These are phyloP conservation scores for Alternaria incomplexa DNA, from an alignment of 2,329 filamentous ascomycete genomes.

Conservation along the genomic window DNA sequence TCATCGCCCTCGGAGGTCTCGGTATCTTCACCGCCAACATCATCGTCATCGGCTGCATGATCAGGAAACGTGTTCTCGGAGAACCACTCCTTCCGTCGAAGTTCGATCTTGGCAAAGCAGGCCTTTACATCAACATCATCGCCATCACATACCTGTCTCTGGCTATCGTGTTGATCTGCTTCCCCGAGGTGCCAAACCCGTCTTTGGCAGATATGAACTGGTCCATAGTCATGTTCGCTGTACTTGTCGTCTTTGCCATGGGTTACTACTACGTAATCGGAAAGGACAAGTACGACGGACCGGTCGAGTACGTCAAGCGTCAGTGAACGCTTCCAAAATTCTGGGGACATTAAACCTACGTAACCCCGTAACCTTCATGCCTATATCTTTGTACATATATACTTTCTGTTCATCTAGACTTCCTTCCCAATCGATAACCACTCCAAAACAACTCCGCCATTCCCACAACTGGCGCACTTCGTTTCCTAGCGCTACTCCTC, in stretches of 20 bases:
- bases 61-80: slow-evolving; percentile 50
- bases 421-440: not conserved
- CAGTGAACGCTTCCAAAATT: not conserved
- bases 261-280: slow-evolving; percentile 51
- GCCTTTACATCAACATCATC: slow-evolving; percentile 50
- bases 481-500: not conserved
- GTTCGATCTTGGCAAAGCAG: slow-evolving; percentile 53
- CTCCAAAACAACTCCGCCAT: not conserved
- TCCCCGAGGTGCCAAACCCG: slow-evolving; percentile 35
- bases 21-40: slow-evolving; percentile 18
- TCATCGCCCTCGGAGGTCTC: slow-evolving; percentile 12
- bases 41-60: slow-evolving; percentile 54
- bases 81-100: slow-evolving; percentile 51
- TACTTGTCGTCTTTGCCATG: slow-evolving; percentile 48
- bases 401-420: not conserved
- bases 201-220: slow-evolving; percentile 52
- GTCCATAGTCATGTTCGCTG: slow-evolving; percentile 51
- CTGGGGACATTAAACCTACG: not conserved
- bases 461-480: too few relatives aligned
- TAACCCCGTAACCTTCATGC: not conserved
- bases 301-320: slow-evolving; percentile 5
- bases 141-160: slow-evolving; percentile 48
- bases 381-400: not conserved
- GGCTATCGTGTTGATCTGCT: slow-evolving; percentile 52
- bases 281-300: slow-evolving; percentile 43